Base-by-base conservation (phyloP, 2,329 filamentous ascomycete genomes). In the Aspergillus fumigatiaffinis region DNA sequence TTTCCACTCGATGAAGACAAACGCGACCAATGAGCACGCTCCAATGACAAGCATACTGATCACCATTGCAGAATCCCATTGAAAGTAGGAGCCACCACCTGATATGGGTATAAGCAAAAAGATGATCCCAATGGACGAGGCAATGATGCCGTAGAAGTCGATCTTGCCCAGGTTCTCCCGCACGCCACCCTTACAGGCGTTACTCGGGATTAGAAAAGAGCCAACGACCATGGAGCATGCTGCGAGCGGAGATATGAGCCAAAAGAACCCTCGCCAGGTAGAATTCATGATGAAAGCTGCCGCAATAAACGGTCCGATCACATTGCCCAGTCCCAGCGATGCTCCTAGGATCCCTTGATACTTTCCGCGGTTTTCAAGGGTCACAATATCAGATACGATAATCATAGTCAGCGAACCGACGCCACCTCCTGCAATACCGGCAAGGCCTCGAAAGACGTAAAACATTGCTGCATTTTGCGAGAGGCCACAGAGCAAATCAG, bases 101-200 rank as follows among this genome's bases (percentile, higher is more conserved):
- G 84, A 87, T 12, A 88, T 80, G 0, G 86, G 86, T 48, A 89
- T 85, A 20, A 88, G 75, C 1, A 88, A 63, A 12, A 87, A 76
- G 9, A 88, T 80, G 28, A 87, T 80, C 0, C 80, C 84, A 6
- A 80, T 71, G 0, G 82, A 83, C 3, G 80, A 82, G 2, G 79
- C 76, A 10, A 86, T 56, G 1, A 85, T 75, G 1, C 86, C 86
- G 25, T 74, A 79, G 60, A 81, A 85, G 67, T 89, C 86, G 54
- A 88, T 84, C 47, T 82, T 82, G 50, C 71, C 73, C 23, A 83
- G 64, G 50, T 80, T 83, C 47, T 80, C 76, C 42, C 71, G 71
- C 41, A 82, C 71, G 9, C 76, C 72, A 42, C 76, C 76, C 55
- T 78, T 80, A 0, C 73, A 75, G 2, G 80, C 77, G 58, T 78